These are phyloP conservation scores for Flammula alnicola DNA, from an alignment of 1,284 basidiomycete species.

Conservation along the genomic window DNA sequence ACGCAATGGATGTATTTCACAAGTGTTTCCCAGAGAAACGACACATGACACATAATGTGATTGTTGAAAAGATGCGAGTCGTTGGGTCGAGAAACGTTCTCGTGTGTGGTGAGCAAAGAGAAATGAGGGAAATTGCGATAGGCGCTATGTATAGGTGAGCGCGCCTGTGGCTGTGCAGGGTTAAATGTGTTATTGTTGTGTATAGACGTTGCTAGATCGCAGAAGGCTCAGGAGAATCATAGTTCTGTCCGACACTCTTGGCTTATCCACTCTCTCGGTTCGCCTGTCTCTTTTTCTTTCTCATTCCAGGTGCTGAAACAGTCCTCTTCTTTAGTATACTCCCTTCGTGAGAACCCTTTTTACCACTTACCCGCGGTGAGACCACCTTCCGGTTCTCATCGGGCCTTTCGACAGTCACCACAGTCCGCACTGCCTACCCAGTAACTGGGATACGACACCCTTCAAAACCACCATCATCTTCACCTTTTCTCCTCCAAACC, in stretches of 20 bases:
- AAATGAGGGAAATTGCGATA: too few relatives aligned
- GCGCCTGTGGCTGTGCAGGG: slow-evolving; percentile 21
- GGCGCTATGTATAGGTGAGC: background rate
- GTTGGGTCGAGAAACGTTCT: too few relatives aligned
- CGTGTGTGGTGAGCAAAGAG: too few relatives aligned
- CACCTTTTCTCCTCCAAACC: slow-evolving; percentile 18
- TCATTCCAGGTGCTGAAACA: slow-evolving; percentile 25
- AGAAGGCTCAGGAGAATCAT: too few relatives aligned
- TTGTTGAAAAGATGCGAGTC: too few relatives aligned
- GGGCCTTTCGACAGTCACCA: slow-evolving; percentile 5
- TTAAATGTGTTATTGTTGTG: background rate
- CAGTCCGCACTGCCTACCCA: slow-evolving; percentile 5
- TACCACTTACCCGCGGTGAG: slow-evolving; percentile 11
- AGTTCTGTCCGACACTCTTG: too few relatives aligned
- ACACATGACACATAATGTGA: slow-evolving; percentile 19
- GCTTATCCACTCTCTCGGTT: slow-evolving; percentile 43
- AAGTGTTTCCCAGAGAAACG: slow-evolving; percentile 16
- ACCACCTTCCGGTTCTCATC: slow-evolving; percentile 18
- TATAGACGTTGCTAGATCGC: too few relatives aligned
- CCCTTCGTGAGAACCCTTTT: slow-evolving; percentile 19
- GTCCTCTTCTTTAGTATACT: slow-evolving; percentile 17
- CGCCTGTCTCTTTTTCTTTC: slow-evolving; percentile 28
- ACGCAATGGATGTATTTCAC: too few relatives aligned
- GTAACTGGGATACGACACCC: slow-evolving; percentile 12
- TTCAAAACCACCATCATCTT: slow-evolving; percentile 24